Evolutionary conservation across 1,284 basidiomycete species (phyloP), one percentile per base, ranked within the genome.

Genomic region (Veloporphyrellus conicus): DNA sequence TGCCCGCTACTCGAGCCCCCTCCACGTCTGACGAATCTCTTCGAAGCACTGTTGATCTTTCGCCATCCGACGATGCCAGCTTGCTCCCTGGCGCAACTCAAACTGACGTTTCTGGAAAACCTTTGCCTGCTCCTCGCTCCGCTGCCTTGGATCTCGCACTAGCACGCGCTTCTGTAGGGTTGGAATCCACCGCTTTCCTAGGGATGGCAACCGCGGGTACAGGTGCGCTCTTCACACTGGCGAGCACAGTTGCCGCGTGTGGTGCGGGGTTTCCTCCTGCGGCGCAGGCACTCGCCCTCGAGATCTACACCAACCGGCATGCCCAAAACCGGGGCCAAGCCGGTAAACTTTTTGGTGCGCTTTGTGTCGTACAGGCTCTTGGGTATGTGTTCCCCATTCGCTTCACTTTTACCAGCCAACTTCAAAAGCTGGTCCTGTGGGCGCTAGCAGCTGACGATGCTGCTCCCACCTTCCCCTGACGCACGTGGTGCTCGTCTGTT

Each of bases 261-360:
- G 79, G 78, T 1, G 60, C 71, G 1, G 87, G 84, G 3, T 82
- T 83, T 49, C 62, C 60, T 19, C 88, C 89, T 8, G 80, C 83
- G 0, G 49, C 78, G 2, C 82, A 88, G 53, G 81, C 81, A 34
- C 73, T 87, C 35, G 78, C 85, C 2, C 63, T 91, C 33, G 76
- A 81, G 27, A 63, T 89, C 41, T 84, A 84, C 56, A 66, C 69
- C 23, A 65, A 68, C 22, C 68, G 69, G 18, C 75, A 72, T 2
- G 75, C 76, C 3, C 68, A 63, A 12, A 48, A 51, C 20, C 54
- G 43, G 3, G 54, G 54, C 19, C 82, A 87, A 60, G 63, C 71
- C 5, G 87, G 84, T 2, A 72, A 71, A 52, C 68, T 91, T 14
- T 90, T 89, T 59, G 88, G 87, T 15, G 82, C 79, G 3, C 56